These are phyloP conservation scores for Aurantiochytrium sp. DNA, from an alignment of 108 stramenopile genomes.

Conservation along the genomic window DNA sequence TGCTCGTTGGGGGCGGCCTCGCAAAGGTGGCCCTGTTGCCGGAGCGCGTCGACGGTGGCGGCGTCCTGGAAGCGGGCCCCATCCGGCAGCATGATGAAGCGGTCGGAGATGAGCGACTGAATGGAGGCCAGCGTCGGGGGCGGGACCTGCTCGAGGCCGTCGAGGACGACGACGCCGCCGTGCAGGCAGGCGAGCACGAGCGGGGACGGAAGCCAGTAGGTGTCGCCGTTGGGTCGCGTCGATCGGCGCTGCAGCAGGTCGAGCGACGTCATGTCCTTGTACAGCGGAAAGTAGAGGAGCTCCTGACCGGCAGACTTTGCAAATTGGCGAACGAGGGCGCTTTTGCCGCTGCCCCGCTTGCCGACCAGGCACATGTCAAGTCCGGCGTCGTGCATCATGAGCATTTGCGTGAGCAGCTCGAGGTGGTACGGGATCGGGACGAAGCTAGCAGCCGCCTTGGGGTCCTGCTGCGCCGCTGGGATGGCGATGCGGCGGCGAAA, in stretches of 20 bases:
- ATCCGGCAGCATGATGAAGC: neutral
- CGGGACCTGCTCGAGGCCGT: conserved; percentile 64
- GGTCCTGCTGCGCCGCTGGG: neutral
- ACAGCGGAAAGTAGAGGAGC: conserved; percentile 57
- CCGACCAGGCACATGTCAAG: conserved; percentile 63
- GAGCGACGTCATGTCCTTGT: conserved; percentile 68
- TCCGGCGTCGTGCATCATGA: conserved; percentile 40
- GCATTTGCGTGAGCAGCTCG: conserved; percentile 29
- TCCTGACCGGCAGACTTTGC: conserved; percentile 49
- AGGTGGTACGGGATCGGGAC: neutral
- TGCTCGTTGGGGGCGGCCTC: neutral
- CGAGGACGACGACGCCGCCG: conserved; percentile 63
- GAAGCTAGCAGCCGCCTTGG: neutral
- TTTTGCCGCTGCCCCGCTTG: conserved; percentile 69
- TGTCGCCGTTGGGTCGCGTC: conserved; percentile 61
- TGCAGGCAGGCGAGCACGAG: conserved; percentile 63
- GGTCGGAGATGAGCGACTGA: neutral
- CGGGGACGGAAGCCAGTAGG: conserved; percentile 70
- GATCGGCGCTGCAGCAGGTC: conserved; percentile 63
- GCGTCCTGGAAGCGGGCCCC: neutral
- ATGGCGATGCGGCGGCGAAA: neutral
- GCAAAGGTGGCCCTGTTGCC: neutral
- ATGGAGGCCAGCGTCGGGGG: neutral
- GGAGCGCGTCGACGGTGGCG: neutral
- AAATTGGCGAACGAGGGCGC: conserved; percentile 51